Evolutionary conservation across 768 basidiomycete species (phyloP).

Genomic region (Crassisporium funariophilum): DNA sequence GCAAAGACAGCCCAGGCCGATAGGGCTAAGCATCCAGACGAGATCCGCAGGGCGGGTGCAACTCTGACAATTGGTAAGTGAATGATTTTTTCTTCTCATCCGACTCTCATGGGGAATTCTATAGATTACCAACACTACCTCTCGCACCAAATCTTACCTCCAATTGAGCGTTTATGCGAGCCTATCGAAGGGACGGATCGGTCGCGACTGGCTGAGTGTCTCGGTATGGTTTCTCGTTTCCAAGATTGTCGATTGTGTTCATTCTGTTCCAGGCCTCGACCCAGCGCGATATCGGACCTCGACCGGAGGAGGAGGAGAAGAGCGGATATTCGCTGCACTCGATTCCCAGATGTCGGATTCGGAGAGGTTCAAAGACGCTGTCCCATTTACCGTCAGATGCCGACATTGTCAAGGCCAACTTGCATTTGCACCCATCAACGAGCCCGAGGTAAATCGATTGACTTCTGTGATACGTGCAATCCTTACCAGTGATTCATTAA

Average conservation of each 20-base stretch:
- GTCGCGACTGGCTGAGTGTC: constrained; percentile 89
- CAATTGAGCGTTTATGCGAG: constrained; percentile 93
- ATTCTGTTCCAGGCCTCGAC: constrained; percentile 43
- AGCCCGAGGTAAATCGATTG: constrained; percentile 51
- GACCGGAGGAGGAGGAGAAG: constrained; percentile 57
- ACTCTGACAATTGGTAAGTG: constrained; percentile 71
- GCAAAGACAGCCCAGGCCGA: constrained; percentile 84
- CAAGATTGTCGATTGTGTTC: constrained; percentile 27
- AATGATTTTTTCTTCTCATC: constrained; percentile 13
- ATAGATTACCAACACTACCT: constrained; percentile 92
- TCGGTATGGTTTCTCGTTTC: constrained; percentile 52
- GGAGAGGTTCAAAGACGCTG: constrained; percentile 81
- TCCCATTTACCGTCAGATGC: constrained; percentile 76
- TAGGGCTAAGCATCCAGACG: constrained; percentile 91
- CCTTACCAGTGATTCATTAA: background rate
- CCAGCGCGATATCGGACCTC: constrained; percentile 33
- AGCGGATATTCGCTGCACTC: constrained; percentile 72
- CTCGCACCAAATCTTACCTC: constrained; percentile 88
- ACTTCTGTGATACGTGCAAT: background rate
- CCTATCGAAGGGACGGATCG: constrained; percentile 96
- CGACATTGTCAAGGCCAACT: constrained; percentile 65
- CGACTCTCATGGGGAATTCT: constrained; percentile 9
- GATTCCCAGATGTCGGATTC: constrained; percentile 89
- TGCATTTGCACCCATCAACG: constrained; percentile 59
- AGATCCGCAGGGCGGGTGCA: constrained; percentile 68